Evolutionary conservation across 2,329 filamentous ascomycete species (phyloP).

Genomic region (Blastomyces percursus): DNA sequence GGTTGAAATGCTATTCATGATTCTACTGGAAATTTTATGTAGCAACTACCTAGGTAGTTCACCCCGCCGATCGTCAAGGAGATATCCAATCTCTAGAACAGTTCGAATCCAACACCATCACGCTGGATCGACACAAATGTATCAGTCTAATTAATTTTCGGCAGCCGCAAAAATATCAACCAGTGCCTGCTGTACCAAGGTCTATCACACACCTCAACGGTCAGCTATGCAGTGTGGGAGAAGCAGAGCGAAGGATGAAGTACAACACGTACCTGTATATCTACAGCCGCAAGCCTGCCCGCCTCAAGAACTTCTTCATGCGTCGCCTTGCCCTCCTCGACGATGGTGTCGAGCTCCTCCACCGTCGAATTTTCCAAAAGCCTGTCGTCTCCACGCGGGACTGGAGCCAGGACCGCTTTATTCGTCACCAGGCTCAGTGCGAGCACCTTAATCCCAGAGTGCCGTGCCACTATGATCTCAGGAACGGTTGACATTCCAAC

Average conservation of each 20-base stretch:
- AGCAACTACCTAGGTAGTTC: not conserved
- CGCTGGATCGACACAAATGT: not conserved
- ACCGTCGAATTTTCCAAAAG: constrained; percentile 41
- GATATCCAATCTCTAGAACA: not conserved
- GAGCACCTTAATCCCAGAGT: constrained; percentile 51
- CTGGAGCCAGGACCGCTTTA: constrained; percentile 48
- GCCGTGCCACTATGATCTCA: constrained; percentile 55
- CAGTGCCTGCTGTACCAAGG: constrained; percentile 27
- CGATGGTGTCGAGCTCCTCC: constrained; percentile 43
- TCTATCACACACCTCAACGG: constrained; percentile 16
- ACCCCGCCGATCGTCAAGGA: not conserved
- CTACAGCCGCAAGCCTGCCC: constrained; percentile 47
- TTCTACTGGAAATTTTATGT: not conserved
- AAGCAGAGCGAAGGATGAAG: not conserved
- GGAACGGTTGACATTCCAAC: constrained; percentile 62
- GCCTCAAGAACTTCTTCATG: constrained; percentile 56
- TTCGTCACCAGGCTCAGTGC: constrained; percentile 59
- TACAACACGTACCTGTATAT: constrained; percentile 45
- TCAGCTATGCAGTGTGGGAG: constrained; percentile 4
- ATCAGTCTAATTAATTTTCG: not conserved
- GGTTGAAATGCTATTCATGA: constrained; percentile 7
- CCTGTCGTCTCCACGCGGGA: constrained; percentile 47
- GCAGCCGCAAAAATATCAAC: constrained; percentile 16
- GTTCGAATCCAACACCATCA: not conserved
- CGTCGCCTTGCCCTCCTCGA: constrained; percentile 50